A percentile compares a stretch with the other conserved stretches of the same genome.
These are phyloP conservation scores for Coemansia sp. DNA, from an alignment of 192 early-diverging fungal species.

Conservation along the genomic window DNA sequence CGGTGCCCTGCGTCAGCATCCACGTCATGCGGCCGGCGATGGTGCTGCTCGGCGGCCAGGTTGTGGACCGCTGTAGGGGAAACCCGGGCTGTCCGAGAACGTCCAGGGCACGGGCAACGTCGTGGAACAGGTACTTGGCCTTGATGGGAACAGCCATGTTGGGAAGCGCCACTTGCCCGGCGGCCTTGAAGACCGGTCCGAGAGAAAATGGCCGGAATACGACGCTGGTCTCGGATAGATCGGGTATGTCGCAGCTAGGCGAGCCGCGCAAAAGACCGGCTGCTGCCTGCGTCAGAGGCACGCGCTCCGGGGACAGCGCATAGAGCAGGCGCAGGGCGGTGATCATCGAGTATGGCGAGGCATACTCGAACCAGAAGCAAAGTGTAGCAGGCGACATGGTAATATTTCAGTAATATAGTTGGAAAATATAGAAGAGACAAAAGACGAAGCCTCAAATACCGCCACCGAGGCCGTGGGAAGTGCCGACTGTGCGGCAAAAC, in stretches of 20 bases:
- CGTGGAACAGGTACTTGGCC: slow-evolving; percentile 40
- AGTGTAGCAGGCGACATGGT: slow-evolving; percentile 11
- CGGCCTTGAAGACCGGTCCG: slow-evolving; percentile 34
- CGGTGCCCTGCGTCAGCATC: slow-evolving; percentile 37
- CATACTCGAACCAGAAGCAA: slow-evolving; percentile 54
- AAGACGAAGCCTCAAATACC: background rate
- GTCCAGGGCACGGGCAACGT: slow-evolving; percentile 31
- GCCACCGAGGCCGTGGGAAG: background rate
- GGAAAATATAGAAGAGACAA: background rate
- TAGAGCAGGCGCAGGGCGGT: slow-evolving; percentile 37
- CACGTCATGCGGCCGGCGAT: slow-evolving; percentile 36
- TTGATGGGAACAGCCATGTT: slow-evolving; percentile 33
- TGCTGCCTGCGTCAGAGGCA: background rate
- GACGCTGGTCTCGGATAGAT: slow-evolving; percentile 10
- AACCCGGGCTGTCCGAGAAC: slow-evolving; percentile 27
- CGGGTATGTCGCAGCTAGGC: slow-evolving; percentile 23
- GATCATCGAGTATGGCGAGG: slow-evolving; percentile 52
- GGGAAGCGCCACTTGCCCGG: slow-evolving; percentile 23
- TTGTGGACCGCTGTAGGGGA: slow-evolving; percentile 4
- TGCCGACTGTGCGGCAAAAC: background rate
- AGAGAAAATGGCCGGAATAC: slow-evolving; percentile 35
- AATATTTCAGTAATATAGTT: background rate
- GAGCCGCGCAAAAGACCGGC: background rate
- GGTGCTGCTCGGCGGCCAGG: slow-evolving; percentile 39
- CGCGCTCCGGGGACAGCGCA: slow-evolving; percentile 10